Percentiles rank a stretch among this genome's conserved stretches.
phyloP scores from a whole-genome alignment of 2,329 filamentous ascomycete species.

The Alternaria alternata region DNA sequence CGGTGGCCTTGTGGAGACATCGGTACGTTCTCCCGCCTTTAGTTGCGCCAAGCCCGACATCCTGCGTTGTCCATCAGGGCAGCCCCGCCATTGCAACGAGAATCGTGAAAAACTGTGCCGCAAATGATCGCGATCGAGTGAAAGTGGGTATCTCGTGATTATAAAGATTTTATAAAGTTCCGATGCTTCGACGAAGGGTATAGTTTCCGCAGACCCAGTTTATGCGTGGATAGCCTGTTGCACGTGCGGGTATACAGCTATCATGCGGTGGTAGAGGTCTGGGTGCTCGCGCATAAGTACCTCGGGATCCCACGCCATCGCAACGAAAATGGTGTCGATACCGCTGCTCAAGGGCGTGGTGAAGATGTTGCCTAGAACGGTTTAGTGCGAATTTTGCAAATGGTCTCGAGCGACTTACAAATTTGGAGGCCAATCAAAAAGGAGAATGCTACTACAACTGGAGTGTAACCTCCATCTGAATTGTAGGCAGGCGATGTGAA shows the following conservation, averaged over 20 bases:
- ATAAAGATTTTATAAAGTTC: conserved; percentile 3
- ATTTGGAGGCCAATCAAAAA: conserved; percentile 93
- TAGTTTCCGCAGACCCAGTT: not conserved
- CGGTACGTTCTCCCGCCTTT: conserved; percentile 30
- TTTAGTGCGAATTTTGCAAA: not conserved
- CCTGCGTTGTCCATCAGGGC: conserved; percentile 18
- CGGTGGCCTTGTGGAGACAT: conserved; percentile 13
- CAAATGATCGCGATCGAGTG: conserved; percentile 19
- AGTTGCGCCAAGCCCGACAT: conserved; percentile 36
- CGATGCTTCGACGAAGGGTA: not conserved
- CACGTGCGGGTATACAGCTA: conserved; percentile 82
- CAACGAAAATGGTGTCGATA: conserved; percentile 92
- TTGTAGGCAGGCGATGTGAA: conserved; percentile 87
- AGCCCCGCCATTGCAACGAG: conserved; percentile 20
- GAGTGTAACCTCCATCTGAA: conserved; percentile 69
- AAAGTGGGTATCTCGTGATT: conserved; percentile 11
- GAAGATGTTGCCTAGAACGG: conserved; percentile 71
- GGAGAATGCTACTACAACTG: conserved; percentile 81
- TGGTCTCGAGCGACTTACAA: conserved; percentile 61
- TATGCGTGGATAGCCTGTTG: conserved; percentile 77
- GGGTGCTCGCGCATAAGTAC: conserved; percentile 82
- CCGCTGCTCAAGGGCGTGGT: conserved; percentile 87
- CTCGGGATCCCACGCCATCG: conserved; percentile 71
- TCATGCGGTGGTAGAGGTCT: conserved; percentile 80
- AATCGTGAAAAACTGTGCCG: conserved; percentile 18